Evolutionary conservation across 441 rosid genomes (phyloP).

Genomic region (Croton setiger): DNA sequence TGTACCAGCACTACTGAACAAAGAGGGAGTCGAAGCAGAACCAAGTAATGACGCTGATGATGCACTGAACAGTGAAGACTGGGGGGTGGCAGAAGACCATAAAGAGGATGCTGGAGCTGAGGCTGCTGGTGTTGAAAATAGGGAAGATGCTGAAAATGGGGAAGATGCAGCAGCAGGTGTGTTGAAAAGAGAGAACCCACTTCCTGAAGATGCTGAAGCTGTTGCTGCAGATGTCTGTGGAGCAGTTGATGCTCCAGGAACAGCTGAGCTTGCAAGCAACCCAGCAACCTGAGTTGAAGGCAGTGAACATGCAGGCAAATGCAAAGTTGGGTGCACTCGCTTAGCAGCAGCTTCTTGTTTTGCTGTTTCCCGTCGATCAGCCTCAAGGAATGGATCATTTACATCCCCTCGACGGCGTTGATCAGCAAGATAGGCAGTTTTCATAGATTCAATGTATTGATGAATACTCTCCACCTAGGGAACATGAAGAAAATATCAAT

Average conservation of each 20-base stretch:
- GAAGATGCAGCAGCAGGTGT: constrained; percentile 64
- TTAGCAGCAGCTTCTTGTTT: constrained; percentile 96
- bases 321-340: constrained; percentile 94
- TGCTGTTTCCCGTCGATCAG: constrained; percentile 97
- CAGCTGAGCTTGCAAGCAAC: constrained; percentile 51
- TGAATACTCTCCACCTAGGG: constrained; percentile 88
- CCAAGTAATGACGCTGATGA: constrained; percentile 49
- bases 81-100: constrained; percentile 47
- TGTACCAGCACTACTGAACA: constrained; percentile 47
- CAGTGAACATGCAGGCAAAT: constrained; percentile 75
- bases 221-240: constrained; percentile 48
- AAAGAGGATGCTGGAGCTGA: constrained; percentile 56
- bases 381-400: constrained; percentile 91
- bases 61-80: constrained; percentile 38
- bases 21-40: constrained; percentile 59
- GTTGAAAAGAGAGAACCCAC: constrained; percentile 59
- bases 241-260: constrained; percentile 45
- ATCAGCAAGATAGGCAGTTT: constrained; percentile 82
- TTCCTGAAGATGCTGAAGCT: constrained; percentile 58
- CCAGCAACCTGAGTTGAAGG: constrained; percentile 76
- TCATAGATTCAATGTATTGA: constrained; percentile 92
- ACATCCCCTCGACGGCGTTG: constrained; percentile 86
- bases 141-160: constrained; percentile 44
- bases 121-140: constrained; percentile 66
- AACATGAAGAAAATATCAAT: constrained; percentile 14